phyloP scores from a whole-genome alignment of 2,329 filamentous ascomycete species.

The Aureobasidium sp. region DNA sequence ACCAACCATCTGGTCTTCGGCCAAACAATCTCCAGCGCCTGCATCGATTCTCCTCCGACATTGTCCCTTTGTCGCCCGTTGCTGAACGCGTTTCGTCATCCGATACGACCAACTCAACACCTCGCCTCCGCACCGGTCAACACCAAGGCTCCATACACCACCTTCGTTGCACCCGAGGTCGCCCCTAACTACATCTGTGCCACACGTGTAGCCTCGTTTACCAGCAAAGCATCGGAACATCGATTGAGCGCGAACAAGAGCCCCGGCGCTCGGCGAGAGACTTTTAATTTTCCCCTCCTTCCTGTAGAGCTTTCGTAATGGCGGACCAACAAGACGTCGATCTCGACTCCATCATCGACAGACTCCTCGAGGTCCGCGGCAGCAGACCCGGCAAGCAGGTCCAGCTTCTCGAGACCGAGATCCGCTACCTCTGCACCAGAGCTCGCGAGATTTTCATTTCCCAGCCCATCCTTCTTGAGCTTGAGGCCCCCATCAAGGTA shows the following conservation, averaged over 20 bases:
- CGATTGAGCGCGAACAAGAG: constrained; percentile 17
- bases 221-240: constrained; percentile 8
- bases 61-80: neutral
- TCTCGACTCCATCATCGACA: constrained; percentile 98
- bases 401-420: constrained; percentile 91
- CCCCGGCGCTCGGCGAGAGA: constrained; percentile 24
- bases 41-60: neutral
- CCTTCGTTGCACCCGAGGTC: constrained; percentile 9
- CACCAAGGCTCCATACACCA: neutral
- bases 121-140: constrained; percentile 4
- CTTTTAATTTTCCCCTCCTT: constrained; percentile 10
- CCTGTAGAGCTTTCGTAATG: constrained; percentile 39
- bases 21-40: neutral
- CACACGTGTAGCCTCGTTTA: constrained; percentile 8
- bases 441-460: constrained; percentile 99
- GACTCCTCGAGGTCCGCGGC: constrained; percentile 92
- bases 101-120: neutral
- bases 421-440: constrained; percentile 95
- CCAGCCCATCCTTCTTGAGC: constrained; percentile 92
- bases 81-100: neutral
- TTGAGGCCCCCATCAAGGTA: constrained; percentile 99
- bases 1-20: neutral
- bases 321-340: constrained; percentile 84
- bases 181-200: constrained; percentile 7
- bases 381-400: constrained; percentile 98